Conservation (phyloP, 371 early-diverging fungal species). For the Saksenaea oblongispora region DNA sequence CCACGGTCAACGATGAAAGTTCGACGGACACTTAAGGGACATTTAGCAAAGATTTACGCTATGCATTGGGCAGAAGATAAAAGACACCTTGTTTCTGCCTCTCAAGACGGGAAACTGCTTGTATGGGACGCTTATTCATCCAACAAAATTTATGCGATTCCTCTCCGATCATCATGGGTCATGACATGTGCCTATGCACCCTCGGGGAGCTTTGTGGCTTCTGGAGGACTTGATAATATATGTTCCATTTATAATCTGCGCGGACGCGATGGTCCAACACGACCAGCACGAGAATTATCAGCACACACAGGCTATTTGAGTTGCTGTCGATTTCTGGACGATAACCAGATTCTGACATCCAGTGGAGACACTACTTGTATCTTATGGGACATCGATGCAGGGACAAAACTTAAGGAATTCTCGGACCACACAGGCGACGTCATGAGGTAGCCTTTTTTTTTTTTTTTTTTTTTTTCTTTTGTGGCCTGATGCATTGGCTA, state of each 20-base stretch:
- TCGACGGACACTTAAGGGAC: constrained; percentile 94
- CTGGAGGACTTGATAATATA: constrained; percentile 98
- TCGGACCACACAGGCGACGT: constrained; percentile 99
- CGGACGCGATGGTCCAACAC: constrained; percentile 86
- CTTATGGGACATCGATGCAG: constrained; percentile 98
- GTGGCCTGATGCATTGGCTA: not conserved
- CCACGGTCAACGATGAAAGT: constrained; percentile 93
- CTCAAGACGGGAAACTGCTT: constrained; percentile 98
- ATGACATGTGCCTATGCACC: constrained; percentile 99
- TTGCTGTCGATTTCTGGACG: constrained; percentile 94
- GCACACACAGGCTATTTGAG: constrained; percentile 97
- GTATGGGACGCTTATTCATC: constrained; percentile 98
- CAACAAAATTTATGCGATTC: constrained; percentile 97
- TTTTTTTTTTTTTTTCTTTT: not conserved
- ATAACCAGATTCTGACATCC: constrained; percentile 93
- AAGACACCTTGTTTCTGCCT: constrained; percentile 94
- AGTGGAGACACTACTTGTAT: constrained; percentile 99
- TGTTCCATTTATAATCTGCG: constrained; percentile 96
- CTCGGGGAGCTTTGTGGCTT: constrained; percentile 95
- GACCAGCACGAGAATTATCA: constrained; percentile 91
- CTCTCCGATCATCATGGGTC: constrained; percentile 97
- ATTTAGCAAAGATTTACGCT: constrained; percentile 98
- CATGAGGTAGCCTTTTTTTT: constrained; percentile 69
- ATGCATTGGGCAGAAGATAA: constrained; percentile 99
- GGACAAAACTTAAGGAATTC: constrained; percentile 92